Evolutionary conservation across 306 rosid genomes (phyloP), one percentile per base, ranked within the genome.

Genomic region (Trifolium dubium): DNA sequence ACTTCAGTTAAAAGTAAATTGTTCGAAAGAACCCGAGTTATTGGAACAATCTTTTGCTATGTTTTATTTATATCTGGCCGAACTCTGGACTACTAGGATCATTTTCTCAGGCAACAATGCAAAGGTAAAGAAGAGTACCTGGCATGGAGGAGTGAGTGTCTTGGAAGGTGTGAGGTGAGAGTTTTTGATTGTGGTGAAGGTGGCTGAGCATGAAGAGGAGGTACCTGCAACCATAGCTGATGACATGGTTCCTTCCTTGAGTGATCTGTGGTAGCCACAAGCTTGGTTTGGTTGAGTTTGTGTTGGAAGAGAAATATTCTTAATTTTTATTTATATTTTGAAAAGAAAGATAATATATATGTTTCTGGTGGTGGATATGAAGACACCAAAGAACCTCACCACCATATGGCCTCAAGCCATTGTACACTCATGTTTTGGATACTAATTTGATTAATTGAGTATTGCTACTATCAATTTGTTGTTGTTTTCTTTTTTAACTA

Each of bases 171-270:
- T 35, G 32, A 81, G 39, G 29, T 79, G 83, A 31, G 87, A 67
- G 72, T 78, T 71, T 66, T 80, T 76, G 28, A 79, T 80, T 72
- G 81, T 54, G 79, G 84, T 66, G 89, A 86, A 72, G 43, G 90
- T 75, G 82, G 96, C 83, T 3, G 85, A 78, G 73, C 72, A 82
- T 40, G 90, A 83, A 50, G 96, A 84, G 4, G 92, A 79, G 29
- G 88, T 85, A 44, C 88, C 83, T 30, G 89, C 92, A 60, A 85
- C 86, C 82, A 86, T 84, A 32, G 87, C 80, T 39, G 98, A 86
- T 39, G 98, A 86, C 94, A 92, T 92, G 65, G 60, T 66, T 81
- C 12, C 29, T 54, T 11, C 12, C 5, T 44, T 44, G 6, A 11
- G 50, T 23, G 35, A 17, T 34, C 10, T 19, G 53, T 17, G 44